Percentiles rank a stretch among this genome's conserved stretches.
Conservation (phyloP, 352 stramenopile genomes). For the Phytophthora podocarpi region DNA sequence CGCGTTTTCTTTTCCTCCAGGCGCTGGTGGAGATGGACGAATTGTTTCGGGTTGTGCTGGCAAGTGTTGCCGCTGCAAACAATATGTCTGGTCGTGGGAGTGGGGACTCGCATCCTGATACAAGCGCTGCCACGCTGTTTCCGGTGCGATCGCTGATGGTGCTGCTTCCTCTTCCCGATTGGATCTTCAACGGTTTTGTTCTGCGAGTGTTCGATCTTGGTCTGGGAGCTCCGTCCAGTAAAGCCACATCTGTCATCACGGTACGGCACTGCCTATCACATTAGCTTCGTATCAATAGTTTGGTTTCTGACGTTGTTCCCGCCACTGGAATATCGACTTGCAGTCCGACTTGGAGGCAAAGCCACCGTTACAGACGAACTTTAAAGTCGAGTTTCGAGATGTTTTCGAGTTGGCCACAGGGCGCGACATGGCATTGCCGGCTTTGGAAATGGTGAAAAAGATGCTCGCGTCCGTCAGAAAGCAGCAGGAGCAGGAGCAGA, state of each 20-base stretch:
- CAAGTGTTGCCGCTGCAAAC: slow-evolving; percentile 29
- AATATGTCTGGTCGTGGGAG: slow-evolving; percentile 16
- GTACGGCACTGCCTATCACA: slow-evolving; percentile 22
- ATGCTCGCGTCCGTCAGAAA: slow-evolving; percentile 39
- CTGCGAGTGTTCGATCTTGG: slow-evolving; percentile 65
- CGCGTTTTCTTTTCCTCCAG: slow-evolving; percentile 75
- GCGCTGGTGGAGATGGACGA: slow-evolving; percentile 68
- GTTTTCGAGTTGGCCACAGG: slow-evolving; percentile 72
- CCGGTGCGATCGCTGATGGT: slow-evolving; percentile 71
- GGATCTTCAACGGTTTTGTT: slow-evolving; percentile 67
- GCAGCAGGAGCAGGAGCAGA: slow-evolving; percentile 26
- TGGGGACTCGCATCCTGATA: slow-evolving; percentile 48
- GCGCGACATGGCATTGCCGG: slow-evolving; percentile 47
- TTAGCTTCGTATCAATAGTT: neutral
- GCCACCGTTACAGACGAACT: slow-evolving; percentile 48
- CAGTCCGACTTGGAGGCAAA: slow-evolving; percentile 54
- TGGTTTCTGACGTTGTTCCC: slow-evolving; percentile 3
- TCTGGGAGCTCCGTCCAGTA: slow-evolving; percentile 34
- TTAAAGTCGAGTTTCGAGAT: slow-evolving; percentile 74
- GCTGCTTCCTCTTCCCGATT: slow-evolving; percentile 74
- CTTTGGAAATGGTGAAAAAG: slow-evolving; percentile 52
- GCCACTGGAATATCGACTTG: neutral
- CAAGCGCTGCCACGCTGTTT: slow-evolving; percentile 62
- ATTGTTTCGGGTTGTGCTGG: slow-evolving; percentile 58
- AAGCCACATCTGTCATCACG: slow-evolving; percentile 48